Conservation (phyloP, 148 eudicot species). For the Camellia granthamiana region DNA sequence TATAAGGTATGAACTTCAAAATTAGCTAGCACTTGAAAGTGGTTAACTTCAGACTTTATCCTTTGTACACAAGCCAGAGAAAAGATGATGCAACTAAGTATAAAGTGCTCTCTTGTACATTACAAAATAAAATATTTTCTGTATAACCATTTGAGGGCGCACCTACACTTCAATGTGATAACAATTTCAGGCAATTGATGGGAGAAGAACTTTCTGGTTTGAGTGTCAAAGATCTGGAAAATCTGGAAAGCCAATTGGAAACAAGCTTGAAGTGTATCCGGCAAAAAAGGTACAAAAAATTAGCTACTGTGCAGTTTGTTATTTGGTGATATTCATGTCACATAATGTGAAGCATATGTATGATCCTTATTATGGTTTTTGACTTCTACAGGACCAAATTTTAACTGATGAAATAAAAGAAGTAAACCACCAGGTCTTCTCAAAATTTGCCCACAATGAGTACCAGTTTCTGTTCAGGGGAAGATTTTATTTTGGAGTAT, state of each 20-base stretch:
- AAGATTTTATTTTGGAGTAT: not conserved
- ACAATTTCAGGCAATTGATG: slow-evolving; percentile 52
- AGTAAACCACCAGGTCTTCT: slow-evolving; percentile 41
- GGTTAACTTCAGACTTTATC: no score
- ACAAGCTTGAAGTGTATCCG: slow-evolving; percentile 50
- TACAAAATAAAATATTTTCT: no score
- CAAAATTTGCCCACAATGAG: slow-evolving; percentile 7
- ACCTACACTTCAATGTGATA: not conserved
- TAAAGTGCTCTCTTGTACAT: no score
- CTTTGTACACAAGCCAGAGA: no score
- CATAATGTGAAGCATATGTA: not conserved
- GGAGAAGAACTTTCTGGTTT: slow-evolving; percentile 73
- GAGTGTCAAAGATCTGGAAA: slow-evolving; percentile 51
- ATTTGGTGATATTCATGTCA: not conserved
- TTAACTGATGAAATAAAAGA: slow-evolving; percentile 52
- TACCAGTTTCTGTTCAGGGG: not conserved
- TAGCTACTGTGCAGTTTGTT: not conserved
- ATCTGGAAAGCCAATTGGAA: slow-evolving; percentile 61
- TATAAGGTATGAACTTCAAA: no score
- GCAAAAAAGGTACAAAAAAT: slow-evolving; percentile 43
- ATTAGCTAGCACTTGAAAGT: no score
- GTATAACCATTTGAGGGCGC: not conserved
- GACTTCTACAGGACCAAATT: slow-evolving; percentile 53
- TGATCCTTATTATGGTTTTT: slow-evolving; percentile 5
- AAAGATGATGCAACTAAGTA: no score